phyloP scores from a whole-genome alignment of 2,329 filamentous ascomycete species.

The Aspergillus puulaauensis region DNA sequence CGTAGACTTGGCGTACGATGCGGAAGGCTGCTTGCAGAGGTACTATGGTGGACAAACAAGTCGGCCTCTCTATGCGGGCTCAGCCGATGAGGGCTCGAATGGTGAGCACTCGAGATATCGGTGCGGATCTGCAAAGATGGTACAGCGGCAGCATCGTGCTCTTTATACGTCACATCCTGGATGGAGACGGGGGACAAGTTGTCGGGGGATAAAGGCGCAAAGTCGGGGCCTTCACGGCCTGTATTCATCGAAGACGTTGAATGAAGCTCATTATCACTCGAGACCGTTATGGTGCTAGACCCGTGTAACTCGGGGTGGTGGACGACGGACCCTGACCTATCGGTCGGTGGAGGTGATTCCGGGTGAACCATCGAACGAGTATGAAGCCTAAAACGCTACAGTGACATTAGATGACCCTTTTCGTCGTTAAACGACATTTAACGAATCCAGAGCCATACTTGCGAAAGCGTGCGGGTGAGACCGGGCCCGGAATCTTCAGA shows the following conservation, averaged over 20 bases:
- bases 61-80: constrained; percentile 35
- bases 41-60: constrained; percentile 37
- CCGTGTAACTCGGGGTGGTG: constrained; percentile 20
- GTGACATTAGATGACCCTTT: constrained; percentile 7
- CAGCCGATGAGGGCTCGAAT: constrained; percentile 23
- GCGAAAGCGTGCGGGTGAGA: constrained; percentile 12
- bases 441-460: constrained; percentile 6
- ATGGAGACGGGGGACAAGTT: constrained; percentile 8
- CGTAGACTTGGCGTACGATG: constrained; percentile 47
- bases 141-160: constrained; percentile 8
- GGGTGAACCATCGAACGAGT: constrained; percentile 25
- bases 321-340: constrained; percentile 22
- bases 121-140: constrained; percentile 39
- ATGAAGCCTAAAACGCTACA: not conserved
- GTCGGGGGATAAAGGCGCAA: constrained; percentile 9
- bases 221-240: constrained; percentile 10
- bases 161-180: constrained; percentile 11
- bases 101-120: constrained; percentile 27
- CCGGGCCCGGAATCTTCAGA: constrained; percentile 10
- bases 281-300: constrained; percentile 16
- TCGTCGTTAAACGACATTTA: constrained; percentile 5
- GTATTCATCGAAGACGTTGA: constrained; percentile 14
- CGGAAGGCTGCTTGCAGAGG: constrained; percentile 44
- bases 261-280: constrained; percentile 19
- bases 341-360: constrained; percentile 23